Percentiles rank a stretch among this genome's conserved stretches.
phyloP scores from a whole-genome alignment of 257 asterid species.

The Solanum stenotomum region DNA sequence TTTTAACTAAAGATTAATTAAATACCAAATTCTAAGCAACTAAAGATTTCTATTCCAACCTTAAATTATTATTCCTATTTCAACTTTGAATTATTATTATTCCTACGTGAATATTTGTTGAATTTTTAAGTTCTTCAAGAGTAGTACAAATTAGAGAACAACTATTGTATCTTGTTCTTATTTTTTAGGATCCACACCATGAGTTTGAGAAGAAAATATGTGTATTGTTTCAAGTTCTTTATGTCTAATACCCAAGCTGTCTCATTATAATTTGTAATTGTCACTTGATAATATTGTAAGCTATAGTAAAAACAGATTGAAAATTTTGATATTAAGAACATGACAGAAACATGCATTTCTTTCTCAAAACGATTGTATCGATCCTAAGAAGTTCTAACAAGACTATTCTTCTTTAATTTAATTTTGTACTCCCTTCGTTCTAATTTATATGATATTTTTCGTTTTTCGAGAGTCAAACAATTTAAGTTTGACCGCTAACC shows the following conservation, averaged over 20 bases:
- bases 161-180: not conserved
- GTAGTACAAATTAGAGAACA: not conserved
- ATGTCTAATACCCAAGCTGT: not conserved
- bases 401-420: not conserved
- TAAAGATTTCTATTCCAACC: not conserved
- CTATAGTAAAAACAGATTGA: not conserved
- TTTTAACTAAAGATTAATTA: too few relatives aligned
- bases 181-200: not conserved
- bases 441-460: too few relatives aligned
- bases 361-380: not conserved
- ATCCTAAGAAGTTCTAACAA: too few relatives aligned
- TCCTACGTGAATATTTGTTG: not conserved
- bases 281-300: not conserved
- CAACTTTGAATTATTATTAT: too few relatives aligned
- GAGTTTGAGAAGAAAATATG: too few relatives aligned
- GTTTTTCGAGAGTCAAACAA: rapidly evolving
- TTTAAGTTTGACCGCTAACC: too few relatives aligned
- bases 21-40: not conserved
- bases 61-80: too few relatives aligned
- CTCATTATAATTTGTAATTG: not conserved
- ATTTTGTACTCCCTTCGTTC: not conserved
- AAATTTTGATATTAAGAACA: not conserved
- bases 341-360: not conserved
- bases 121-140: not conserved
- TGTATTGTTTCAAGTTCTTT: not conserved